phyloP scores from a whole-genome alignment of 176 grass and related monocot species.

The Avena atlantica region DNA sequence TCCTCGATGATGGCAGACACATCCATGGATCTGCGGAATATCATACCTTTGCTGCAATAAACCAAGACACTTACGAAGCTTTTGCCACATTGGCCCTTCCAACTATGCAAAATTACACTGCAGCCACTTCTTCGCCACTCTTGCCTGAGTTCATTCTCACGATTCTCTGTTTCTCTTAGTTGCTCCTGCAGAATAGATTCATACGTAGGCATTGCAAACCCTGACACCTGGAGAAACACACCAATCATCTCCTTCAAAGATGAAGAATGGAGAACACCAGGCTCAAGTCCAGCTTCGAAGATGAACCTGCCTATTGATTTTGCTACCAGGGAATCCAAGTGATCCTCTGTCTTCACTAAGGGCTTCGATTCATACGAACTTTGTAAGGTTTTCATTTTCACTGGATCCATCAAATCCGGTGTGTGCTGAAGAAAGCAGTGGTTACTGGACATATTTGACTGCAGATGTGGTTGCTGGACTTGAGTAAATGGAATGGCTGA shows the following conservation, averaged over 20 bases:
- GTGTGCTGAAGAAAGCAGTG: neutral
- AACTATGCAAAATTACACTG: conserved; percentile 75
- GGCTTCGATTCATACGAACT: neutral
- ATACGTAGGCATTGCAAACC: conserved; percentile 51
- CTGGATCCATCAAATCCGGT: conserved; percentile 21
- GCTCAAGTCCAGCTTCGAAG: conserved; percentile 70
- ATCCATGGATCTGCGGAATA: conserved; percentile 84
- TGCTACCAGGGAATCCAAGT: conserved; percentile 35
- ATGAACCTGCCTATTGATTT: conserved; percentile 76
- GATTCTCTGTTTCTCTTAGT: conserved; percentile 53
- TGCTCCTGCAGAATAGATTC: conserved; percentile 71
- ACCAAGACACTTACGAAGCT: conserved; percentile 67
- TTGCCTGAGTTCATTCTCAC: conserved; percentile 53
- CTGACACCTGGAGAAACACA: conserved; percentile 42
- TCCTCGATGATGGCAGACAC: conserved; percentile 57
- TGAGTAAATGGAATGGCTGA: neutral
- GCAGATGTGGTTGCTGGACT: neutral
- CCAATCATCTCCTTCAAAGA: conserved; percentile 69
- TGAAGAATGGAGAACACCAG: conserved; percentile 54
- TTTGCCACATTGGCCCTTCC: conserved; percentile 61
- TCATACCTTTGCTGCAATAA: conserved; percentile 57
- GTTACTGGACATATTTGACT: neutral
- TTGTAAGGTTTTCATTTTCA: conserved; percentile 8
- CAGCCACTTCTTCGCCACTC: conserved; percentile 72
- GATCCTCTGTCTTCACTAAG: conserved; percentile 34